These are phyloP conservation scores for Penicillium oxalicum DNA, from an alignment of 2,329 filamentous ascomycete genomes.

Conservation along the genomic window DNA sequence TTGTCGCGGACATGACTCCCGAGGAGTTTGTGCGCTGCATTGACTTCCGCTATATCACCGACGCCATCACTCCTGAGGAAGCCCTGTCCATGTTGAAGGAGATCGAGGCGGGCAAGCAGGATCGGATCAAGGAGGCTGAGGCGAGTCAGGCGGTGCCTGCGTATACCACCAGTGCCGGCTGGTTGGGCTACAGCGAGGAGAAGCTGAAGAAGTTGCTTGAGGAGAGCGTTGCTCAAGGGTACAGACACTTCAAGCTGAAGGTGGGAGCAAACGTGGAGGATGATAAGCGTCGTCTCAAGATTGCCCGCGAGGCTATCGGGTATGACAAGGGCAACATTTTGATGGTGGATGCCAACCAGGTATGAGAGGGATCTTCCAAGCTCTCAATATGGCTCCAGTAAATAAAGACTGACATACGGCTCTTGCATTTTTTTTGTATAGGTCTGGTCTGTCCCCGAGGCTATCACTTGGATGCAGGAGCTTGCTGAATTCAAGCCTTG, in stretches of 20 bases:
- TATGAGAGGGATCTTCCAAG: constrained; percentile 24
- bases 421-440: constrained; percentile 13
- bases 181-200: constrained; percentile 84
- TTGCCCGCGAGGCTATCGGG: constrained; percentile 73
- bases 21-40: constrained; percentile 83
- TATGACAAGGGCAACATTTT: constrained; percentile 77
- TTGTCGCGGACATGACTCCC: constrained; percentile 83
- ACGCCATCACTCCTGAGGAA: constrained; percentile 83
- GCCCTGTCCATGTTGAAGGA: constrained; percentile 65
- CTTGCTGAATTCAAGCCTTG: constrained; percentile 72
- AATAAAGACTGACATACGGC: background rate
- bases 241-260: constrained; percentile 86
- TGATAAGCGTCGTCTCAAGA: constrained; percentile 63
- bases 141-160: constrained; percentile 72
- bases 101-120: constrained; percentile 60
- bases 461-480: constrained; percentile 77
- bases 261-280: constrained; percentile 68
- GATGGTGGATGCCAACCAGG: constrained; percentile 91
- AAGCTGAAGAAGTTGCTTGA: constrained; percentile 72
- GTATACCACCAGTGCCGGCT: constrained; percentile 85
- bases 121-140: constrained; percentile 68
- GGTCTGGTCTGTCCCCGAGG: constrained; percentile 84
- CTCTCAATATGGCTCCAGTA: background rate
- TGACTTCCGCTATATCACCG: constrained; percentile 91
- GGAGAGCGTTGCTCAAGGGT: constrained; percentile 70